Conservation (phyloP, 768 basidiomycete species). For the Naganishia vaughanmartiniae region DNA sequence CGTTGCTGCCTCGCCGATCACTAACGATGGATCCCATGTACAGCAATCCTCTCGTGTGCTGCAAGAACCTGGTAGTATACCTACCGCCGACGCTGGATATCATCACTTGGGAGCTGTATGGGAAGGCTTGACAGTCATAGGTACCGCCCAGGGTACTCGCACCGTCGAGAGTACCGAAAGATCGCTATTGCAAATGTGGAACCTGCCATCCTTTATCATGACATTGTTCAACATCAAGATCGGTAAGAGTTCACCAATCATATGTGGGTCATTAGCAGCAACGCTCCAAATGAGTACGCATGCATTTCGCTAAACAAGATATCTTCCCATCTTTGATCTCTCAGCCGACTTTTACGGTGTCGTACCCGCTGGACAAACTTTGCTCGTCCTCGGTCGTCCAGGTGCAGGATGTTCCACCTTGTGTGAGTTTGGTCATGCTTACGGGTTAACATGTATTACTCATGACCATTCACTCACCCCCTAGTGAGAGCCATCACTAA, state of each 20-base stretch:
- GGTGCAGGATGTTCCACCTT: conserved; percentile 64
- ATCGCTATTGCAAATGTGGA: conserved; percentile 22
- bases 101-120: conserved; percentile 12
- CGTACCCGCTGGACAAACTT: conserved; percentile 65
- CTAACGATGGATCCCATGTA: not conserved
- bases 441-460: not conserved
- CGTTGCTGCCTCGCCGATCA: not conserved
- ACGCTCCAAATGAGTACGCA: not conserved
- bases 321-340: not conserved
- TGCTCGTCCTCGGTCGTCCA: conserved; percentile 74
- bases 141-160: not conserved
- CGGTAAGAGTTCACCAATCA: not conserved
- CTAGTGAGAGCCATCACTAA: conserved; percentile 25
- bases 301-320: not conserved
- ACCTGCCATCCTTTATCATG: conserved; percentile 17
- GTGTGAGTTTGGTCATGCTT: not conserved
- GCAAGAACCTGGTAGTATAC: conserved; percentile 8
- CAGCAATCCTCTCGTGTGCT: conserved; percentile 1
- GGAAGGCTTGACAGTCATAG: conserved; percentile 12
- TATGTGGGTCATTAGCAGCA: conserved; percentile 1
- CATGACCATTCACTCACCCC: conserved; percentile 7
- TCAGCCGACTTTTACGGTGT: conserved; percentile 58
- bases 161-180: conserved; percentile 16
- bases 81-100: conserved; percentile 12
- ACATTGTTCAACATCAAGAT: conserved; percentile 13